A percentile compares a stretch with the other conserved stretches of the same genome.
phyloP scores from a whole-genome alignment of 805 yeast species.

The Jamesozyma rosinii region DNA sequence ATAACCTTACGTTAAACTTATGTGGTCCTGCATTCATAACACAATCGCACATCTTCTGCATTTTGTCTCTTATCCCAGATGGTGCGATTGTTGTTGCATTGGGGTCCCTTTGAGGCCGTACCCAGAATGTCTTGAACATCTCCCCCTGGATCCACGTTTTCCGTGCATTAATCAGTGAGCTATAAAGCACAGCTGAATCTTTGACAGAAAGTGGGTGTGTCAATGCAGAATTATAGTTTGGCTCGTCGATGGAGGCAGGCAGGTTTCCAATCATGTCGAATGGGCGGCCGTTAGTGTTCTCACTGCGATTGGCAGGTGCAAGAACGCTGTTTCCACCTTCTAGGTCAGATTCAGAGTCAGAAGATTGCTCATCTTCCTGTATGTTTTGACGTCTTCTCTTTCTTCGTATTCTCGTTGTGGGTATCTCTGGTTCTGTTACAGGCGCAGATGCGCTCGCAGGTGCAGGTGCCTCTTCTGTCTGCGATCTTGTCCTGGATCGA shows the following conservation, averaged over 20 bases:
- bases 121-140: constrained; percentile 76
- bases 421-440: not conserved
- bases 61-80: constrained; percentile 49
- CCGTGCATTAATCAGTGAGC: constrained; percentile 66
- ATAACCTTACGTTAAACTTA: constrained; percentile 62
- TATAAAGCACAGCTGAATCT: constrained; percentile 64
- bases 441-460: not conserved
- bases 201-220: constrained; percentile 58
- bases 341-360: not conserved
- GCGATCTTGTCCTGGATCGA: not conserved
- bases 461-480: not conserved
- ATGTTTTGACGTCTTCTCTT: not conserved
- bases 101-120: constrained; percentile 37
- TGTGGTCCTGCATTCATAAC: constrained; percentile 74
- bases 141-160: constrained; percentile 53
- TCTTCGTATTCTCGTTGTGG: not conserved
- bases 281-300: constrained; percentile 36
- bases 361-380: not conserved
- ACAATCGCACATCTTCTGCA: constrained; percentile 82
- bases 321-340: not conserved
- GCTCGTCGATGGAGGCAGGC: constrained; percentile 57
- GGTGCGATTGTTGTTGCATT: not conserved
- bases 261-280: constrained; percentile 55
- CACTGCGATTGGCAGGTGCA: not conserved
- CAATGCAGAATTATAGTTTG: constrained; percentile 45